Base-by-base conservation (phyloP, 2,329 filamentous ascomycete genomes). In the Juglanconis juglandina region DNA sequence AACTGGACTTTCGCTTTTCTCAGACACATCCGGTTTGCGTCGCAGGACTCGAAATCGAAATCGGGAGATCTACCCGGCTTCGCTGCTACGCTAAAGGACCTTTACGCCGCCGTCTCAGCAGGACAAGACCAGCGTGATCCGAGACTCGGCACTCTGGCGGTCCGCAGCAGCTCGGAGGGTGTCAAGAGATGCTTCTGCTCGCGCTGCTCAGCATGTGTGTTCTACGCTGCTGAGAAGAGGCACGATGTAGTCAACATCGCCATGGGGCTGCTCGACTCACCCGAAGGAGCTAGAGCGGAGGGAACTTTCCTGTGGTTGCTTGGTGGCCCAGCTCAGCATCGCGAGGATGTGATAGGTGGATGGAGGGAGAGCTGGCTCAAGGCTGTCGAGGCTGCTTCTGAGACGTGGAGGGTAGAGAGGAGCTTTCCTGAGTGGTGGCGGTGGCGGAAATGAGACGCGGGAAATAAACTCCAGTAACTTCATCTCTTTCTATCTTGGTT, bases 171-270 rank as follows among this genome's bases (percentile, higher is more conserved):
- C 52, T 80, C 78, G 0, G 67, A 74, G 0, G 74, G 72, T 13
- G 76, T 80, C 0, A 73, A 79, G 58, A 69, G 80, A 1, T 82
- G 80, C 61, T 82, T 79, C 61, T 84, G 80, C 67, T 73, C 73
- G 0, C 70, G 63, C 1, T 83, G 81, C 68, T 79, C 78, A 0
- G 79, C 80, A 0, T 69, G 65, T 10, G 70, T 81, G 0, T 81
- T 83, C 58, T 83, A 79, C 59, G 72, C 75, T 0, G 66, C 66
- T 0, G 74, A 79, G 14, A 67, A 71, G 4, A 68, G 76, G 2
- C 70, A 74, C 0, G 69, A 75, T 0, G 62, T 77, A 7, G 68
- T 81, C 1, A 77, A 81, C 49, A 58, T 84, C 1, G 75, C 78
- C 0, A 63, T 80, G 3, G 80, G 79, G 0, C 59, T 82, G 4